phyloP scores from a whole-genome alignment of 371 early-diverging fungal species.

The Thermomucor indicae-seudaticae region DNA sequence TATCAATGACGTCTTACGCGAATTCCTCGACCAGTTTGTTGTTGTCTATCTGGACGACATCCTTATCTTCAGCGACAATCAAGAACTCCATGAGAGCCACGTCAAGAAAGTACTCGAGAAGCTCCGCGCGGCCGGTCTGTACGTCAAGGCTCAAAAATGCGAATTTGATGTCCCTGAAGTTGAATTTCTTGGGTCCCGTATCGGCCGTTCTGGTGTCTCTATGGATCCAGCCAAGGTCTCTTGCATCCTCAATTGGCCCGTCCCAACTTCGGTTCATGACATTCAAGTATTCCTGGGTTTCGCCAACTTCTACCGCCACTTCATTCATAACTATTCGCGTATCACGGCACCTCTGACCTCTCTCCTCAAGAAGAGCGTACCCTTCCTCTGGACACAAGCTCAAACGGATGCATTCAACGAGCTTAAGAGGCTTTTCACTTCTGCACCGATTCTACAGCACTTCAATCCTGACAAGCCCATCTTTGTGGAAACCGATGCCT shows the following conservation, averaged over 20 bases:
- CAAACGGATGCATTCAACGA: constrained; percentile 27
- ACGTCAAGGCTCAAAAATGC: constrained; percentile 34
- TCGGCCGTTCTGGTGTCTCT: constrained; percentile 16
- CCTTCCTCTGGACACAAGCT: constrained; percentile 27
- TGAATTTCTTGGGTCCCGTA: constrained; percentile 41
- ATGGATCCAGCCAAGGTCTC: constrained; percentile 30
- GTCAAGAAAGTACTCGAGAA: constrained; percentile 25
- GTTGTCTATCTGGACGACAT: constrained; percentile 58
- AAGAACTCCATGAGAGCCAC: constrained; percentile 36
- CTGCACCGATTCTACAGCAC: constrained; percentile 19
- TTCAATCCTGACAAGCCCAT: constrained; percentile 29
- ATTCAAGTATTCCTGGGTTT: constrained; percentile 50
- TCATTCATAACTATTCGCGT: constrained; percentile 37
- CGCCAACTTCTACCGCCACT: constrained; percentile 47
- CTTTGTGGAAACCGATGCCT: constrained; percentile 47
- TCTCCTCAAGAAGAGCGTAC: constrained; percentile 22
- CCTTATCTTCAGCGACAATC: constrained; percentile 29
- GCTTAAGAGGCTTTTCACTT: constrained; percentile 28
- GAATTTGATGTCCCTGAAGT: constrained; percentile 26
- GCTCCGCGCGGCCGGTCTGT: constrained; percentile 22
- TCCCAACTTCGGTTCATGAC: constrained; percentile 23
- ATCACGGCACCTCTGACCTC: constrained; percentile 33
- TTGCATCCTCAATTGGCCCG: constrained; percentile 33
- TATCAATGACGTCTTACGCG: constrained; percentile 30
- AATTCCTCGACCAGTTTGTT: constrained; percentile 27